These are phyloP conservation scores for Vitis labrusca DNA, from an alignment of 164 flowering plant species.

Conservation along the genomic window DNA sequence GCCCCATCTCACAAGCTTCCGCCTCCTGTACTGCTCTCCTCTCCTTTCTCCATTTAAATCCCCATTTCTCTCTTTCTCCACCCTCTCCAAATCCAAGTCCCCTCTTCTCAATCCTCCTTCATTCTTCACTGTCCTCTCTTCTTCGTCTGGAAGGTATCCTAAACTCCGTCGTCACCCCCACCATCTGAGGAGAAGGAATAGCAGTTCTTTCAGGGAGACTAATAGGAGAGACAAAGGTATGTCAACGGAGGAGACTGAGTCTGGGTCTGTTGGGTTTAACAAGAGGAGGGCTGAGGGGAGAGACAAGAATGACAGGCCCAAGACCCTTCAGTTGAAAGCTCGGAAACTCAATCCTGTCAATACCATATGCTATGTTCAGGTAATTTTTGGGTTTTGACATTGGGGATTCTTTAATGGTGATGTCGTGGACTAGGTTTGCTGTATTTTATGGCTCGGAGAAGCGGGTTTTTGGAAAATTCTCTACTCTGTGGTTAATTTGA, in stretches of 20 bases:
- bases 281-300: constrained; percentile 82
- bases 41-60: constrained; percentile 14
- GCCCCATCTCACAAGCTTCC: constrained; percentile 42
- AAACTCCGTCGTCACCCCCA: constrained; percentile 10
- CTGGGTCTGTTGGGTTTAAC: constrained; percentile 47
- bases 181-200: constrained; percentile 20
- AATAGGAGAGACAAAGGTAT: constrained; percentile 24
- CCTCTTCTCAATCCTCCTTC: constrained; percentile 3
- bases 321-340: constrained; percentile 58
- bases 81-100: constrained; percentile 10
- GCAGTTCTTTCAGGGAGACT: constrained; percentile 27
- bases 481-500: neutral
- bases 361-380: constrained; percentile 88
- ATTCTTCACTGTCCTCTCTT: constrained; percentile 23
- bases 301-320: constrained; percentile 55
- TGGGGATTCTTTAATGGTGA: neutral
- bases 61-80: constrained; percentile 14
- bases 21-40: constrained; percentile 38
- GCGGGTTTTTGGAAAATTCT: neutral
- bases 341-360: constrained; percentile 78
- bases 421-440: neutral
- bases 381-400: constrained; percentile 13
- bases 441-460: constrained; percentile 2
- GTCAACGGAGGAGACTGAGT: constrained; percentile 40
- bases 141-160: constrained; percentile 28